These are phyloP conservation scores for Xylaria sp. DNA, from an alignment of 2,329 filamentous ascomycete species.

Conservation along the genomic window DNA sequence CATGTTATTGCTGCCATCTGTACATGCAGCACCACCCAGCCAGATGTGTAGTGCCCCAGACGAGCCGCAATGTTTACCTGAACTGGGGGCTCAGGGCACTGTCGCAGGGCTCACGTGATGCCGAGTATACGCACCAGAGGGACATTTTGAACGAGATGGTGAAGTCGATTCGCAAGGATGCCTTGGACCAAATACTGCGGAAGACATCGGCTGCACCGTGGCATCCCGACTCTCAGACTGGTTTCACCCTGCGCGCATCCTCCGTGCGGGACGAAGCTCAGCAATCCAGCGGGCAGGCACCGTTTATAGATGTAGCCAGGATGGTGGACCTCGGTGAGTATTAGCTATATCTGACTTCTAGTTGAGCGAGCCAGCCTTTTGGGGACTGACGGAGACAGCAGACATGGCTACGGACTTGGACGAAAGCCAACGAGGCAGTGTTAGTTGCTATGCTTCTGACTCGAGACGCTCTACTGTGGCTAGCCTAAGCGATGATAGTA, in stretches of 20 bases:
- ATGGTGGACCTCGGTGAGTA: conserved; percentile 28
- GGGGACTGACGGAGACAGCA: conserved; percentile 5
- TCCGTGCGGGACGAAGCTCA: background rate
- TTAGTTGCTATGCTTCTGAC: conserved; percentile 1
- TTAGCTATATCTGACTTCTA: background rate
- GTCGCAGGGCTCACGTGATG: conserved; percentile 29
- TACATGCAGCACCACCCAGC: conserved; percentile 58
- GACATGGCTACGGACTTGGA: conserved; percentile 21
- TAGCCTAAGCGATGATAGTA: conserved; percentile 18
- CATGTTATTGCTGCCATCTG: conserved; percentile 61
- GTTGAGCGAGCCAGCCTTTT: background rate
- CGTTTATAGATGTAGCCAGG: background rate
- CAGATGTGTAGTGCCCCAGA: conserved; percentile 48
- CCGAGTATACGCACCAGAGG: conserved; percentile 37
- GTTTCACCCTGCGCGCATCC: conserved; percentile 37
- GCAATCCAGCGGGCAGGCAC: background rate
- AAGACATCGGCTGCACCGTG: conserved; percentile 24
- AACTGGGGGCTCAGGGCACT: conserved; percentile 54
- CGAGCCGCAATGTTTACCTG: conserved; percentile 55
- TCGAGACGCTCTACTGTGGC: conserved; percentile 20
- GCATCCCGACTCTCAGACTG: conserved; percentile 45
- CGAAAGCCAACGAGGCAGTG: conserved; percentile 1
- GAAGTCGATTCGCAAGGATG: conserved; percentile 42
- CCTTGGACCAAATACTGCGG: conserved; percentile 41
- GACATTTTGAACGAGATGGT: conserved; percentile 45